Evolutionary conservation across 768 basidiomycete species (phyloP), one percentile per base, ranked within the genome.

Genomic region (Tylopilus rubrobrunneus): DNA sequence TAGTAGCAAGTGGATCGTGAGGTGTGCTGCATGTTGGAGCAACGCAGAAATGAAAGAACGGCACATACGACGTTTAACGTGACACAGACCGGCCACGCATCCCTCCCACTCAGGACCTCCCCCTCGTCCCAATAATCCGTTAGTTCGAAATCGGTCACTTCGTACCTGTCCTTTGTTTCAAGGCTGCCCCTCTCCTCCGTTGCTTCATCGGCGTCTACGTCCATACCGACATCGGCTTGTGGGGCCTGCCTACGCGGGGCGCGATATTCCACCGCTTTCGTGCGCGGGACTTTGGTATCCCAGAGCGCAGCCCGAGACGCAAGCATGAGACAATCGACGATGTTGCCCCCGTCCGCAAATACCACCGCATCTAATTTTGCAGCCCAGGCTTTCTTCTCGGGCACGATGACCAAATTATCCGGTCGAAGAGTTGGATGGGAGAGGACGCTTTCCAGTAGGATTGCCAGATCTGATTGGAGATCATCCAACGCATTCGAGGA

Each of bases 61-160:
- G 11, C 28, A 78, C 83, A 12, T 57, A 92, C 90, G 25, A 92
- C 59, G 56, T 93, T 92, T 49, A 94, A 65, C 1, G 90, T 92
- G 25, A 92, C 71, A 56, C 83, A 83, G 5, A 94, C 76, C 0
- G 92, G 92, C 84, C 92, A 88, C 12, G 65, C 59, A 2, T 87
- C 81, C 56, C 83, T 74, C 2, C 84, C 84, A 37, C 73, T 77
- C 28, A 92, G 63, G 17, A 74, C 68, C 52, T 84, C 86, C 0
- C 92, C 92, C 57, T 90, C 89, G 62, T 91, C 91, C 89, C 89
- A 92, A 56, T 85, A 89, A 66, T 95, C 92, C 11, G 84, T 78
- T 21, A 94, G 76, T 71, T 95, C 92, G 60, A 94, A 94, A 67
- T 95, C 92, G 9, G 82, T 81, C 11, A 84, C 87, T 9, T 69